Percentiles rank a stretch among this genome's conserved stretches.
Conservation (phyloP, 1,284 basidiomycete genomes). For the Cryptococcus sp. region DNA sequence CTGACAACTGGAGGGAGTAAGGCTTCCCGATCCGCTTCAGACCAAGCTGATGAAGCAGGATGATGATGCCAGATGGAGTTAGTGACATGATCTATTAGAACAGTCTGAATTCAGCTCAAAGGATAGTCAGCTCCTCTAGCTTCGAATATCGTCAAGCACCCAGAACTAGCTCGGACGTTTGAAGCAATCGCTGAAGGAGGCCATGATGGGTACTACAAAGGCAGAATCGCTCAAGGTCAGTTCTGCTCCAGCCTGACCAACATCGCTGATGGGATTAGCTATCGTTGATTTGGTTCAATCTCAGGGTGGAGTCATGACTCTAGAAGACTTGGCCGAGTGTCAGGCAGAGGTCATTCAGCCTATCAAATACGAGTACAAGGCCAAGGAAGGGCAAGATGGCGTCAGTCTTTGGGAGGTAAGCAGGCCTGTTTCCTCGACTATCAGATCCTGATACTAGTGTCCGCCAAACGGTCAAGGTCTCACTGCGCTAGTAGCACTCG, state of each 20-base stretch:
- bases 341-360: slow-evolving; percentile 76
- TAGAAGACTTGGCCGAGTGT: slow-evolving; percentile 80
- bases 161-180: slow-evolving; percentile 79
- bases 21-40: slow-evolving; percentile 8
- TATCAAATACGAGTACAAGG: slow-evolving; percentile 76
- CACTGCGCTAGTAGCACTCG: slow-evolving; percentile 86
- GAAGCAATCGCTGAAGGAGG: slow-evolving; percentile 72
- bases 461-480: slow-evolving; percentile 95
- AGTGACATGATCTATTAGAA: slow-evolving; percentile 2
- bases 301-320: slow-evolving; percentile 83
- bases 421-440: background rate
- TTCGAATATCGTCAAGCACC: slow-evolving; percentile 70
- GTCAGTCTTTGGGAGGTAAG: slow-evolving; percentile 79
- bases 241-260: background rate
- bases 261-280: slow-evolving; percentile 58
- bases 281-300: slow-evolving; percentile 76
- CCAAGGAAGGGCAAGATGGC: slow-evolving; percentile 54
- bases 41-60: slow-evolving; percentile 19
- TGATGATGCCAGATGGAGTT: slow-evolving; percentile 44
- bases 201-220: slow-evolving; percentile 88
- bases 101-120: background rate
- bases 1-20: slow-evolving; percentile 64
- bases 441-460: slow-evolving; percentile 54
- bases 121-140: slow-evolving; percentile 50
- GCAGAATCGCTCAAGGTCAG: slow-evolving; percentile 68